These are phyloP conservation scores for Talaromyces pinophilus DNA, from an alignment of 2,329 filamentous ascomycete species.

Conservation along the genomic window DNA sequence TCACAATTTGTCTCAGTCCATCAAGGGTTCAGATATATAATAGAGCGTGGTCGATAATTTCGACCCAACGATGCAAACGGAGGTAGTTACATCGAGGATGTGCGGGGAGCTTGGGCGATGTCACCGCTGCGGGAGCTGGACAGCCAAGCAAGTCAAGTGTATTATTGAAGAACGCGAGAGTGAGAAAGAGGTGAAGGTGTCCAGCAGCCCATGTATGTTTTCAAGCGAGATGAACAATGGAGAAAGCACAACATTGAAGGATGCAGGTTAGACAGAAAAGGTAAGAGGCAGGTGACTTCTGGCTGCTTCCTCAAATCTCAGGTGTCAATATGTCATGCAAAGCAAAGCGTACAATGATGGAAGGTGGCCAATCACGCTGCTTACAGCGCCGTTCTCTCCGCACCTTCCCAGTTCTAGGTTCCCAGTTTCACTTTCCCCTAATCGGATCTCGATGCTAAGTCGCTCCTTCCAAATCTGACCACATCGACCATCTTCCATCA, in stretches of 20 bases:
- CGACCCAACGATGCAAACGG: conserved; percentile 1
- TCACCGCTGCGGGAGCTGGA: conserved; percentile 7
- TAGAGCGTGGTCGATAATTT: background rate
- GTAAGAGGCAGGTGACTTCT: conserved; percentile 1
- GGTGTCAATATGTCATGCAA: conserved; percentile 3
- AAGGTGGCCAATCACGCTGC: conserved; percentile 8
- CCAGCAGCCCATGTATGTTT: background rate
- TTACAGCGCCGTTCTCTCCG: background rate
- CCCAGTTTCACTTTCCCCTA: conserved; percentile 8
- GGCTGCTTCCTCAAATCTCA: background rate
- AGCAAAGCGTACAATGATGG: background rate
- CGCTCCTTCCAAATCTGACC: background rate
- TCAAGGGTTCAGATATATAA: background rate
- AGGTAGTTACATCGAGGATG: conserved; percentile 3
- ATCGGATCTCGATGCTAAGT: background rate
- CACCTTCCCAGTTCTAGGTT: background rate
- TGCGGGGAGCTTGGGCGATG: conserved; percentile 4
- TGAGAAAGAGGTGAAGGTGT: background rate
- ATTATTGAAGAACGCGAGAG: background rate
- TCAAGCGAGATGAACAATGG: background rate
- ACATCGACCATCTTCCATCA: background rate
- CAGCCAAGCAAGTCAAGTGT: background rate
- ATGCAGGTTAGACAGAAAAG: too few relatives aligned
- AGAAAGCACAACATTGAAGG: background rate
- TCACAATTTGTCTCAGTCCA: background rate